Percentiles rank a stretch among this genome's conserved stretches.
Evolutionary conservation across 768 basidiomycete genomes (phyloP).

Genomic region (Russula earlei): DNA sequence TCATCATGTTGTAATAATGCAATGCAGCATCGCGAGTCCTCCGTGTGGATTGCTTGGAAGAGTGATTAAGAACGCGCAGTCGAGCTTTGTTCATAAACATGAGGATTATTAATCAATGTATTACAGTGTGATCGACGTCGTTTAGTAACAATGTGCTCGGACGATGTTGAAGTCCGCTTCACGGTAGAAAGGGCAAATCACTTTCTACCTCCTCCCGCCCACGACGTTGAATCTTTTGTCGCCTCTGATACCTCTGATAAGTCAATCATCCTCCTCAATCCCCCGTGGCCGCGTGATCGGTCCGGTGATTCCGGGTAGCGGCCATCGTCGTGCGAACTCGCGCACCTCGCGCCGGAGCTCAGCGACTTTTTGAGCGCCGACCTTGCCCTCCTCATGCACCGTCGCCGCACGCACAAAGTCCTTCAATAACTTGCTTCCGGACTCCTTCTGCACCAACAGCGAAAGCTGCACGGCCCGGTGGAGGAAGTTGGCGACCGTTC

Average conservation of each 20-base stretch:
- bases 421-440: conserved; percentile 89
- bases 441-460: conserved; percentile 84
- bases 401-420: conserved; percentile 87
- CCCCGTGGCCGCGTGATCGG: conserved; percentile 48
- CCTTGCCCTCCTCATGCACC: conserved; percentile 54
- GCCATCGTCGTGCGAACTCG: conserved; percentile 79
- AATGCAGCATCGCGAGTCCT: too few relatives aligned
- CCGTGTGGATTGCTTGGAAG: background rate
- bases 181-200: background rate
- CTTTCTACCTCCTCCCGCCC: background rate
- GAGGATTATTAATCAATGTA: too few relatives aligned
- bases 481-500: conserved; percentile 79
- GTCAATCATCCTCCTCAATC: conserved; percentile 42
- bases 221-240: conserved; percentile 20
- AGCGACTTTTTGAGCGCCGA: conserved; percentile 60
- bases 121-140: too few relatives aligned
- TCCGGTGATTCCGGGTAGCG: conserved; percentile 73
- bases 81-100: too few relatives aligned
- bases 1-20: background rate
- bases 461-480: conserved; percentile 93
- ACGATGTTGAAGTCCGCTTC: conserved; percentile 22
- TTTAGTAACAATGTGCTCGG: background rate
- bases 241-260: too few relatives aligned
- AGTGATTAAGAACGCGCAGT: background rate
- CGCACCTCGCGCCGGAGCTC: conserved; percentile 74